Base-by-base conservation (phyloP, 2,329 filamentous ascomycete species). In the Fusarium coicis region DNA sequence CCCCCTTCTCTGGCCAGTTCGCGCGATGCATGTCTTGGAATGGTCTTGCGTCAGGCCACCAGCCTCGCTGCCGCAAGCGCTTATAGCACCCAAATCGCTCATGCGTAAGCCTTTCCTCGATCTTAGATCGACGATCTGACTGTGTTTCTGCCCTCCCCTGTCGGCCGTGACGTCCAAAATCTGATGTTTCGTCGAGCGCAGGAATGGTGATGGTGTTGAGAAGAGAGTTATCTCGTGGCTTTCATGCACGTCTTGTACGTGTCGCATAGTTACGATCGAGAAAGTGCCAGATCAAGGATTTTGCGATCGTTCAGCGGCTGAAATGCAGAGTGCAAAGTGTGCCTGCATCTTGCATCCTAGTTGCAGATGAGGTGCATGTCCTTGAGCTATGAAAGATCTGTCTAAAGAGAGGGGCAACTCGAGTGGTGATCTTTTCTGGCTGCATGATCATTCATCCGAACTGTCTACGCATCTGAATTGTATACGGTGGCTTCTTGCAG, bases 181-280 rank as follows among this genome's bases (percentile, higher is more conserved):
- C 34, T 66, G 37, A 39, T 37, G 47, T 47, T 46, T 56, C 37
- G 37, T 67, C 39, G 34, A 54, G 28, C 49, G 40, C 42, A 70
- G 71, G 70, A 74, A 73, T 74, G 70, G 37, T 15, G 39, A 73
- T 71, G 47, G 15, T 58, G 42, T 40, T 70, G 34, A n/a, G 43
- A 30, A 23, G 30, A 39, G 32, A 57, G 50, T 43, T 47, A 55
- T 28, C 70, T 62, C n/a, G 30, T 55, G 52, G 30, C 39, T 60
- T 53, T 59, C 30, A n/a, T 40, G 12, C 26, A 42, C 42, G 12
- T 42, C 70, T 71, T 57, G 57, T 44, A 30, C 36, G 43, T 46
- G 23, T 44, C 42, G 49, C 61, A 73, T 73, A 60, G 44, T 63
- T 73, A 26, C 37, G 53, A 54, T 63, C 39, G 37, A 39, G 26